These are phyloP conservation scores for Coniella lustricola DNA, from an alignment of 2,329 filamentous ascomycete species.

Conservation along the genomic window DNA sequence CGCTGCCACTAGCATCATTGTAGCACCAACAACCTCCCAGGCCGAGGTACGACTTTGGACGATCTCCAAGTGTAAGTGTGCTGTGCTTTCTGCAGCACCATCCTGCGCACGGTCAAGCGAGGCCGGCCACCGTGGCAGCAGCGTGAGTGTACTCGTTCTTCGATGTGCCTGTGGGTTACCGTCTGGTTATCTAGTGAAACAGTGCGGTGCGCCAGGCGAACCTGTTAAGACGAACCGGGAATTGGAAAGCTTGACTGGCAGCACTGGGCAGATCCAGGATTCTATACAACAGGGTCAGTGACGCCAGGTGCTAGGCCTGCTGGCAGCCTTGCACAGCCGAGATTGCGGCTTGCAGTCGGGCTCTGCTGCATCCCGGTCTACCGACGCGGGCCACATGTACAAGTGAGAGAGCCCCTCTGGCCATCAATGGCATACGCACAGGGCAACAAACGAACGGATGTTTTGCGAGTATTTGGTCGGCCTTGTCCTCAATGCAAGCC, in stretches of 20 bases:
- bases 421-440: too few relatives aligned
- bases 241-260: neutral
- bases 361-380: slow-evolving; percentile 1
- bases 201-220: neutral
- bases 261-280: too few relatives aligned
- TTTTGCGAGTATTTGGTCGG: neutral
- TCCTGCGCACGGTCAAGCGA: too few relatives aligned
- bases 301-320: neutral
- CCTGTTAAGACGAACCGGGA: too few relatives aligned
- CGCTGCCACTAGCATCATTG: too few relatives aligned
- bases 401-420: neutral
- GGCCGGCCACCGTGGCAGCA: too few relatives aligned
- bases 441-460: too few relatives aligned
- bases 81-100: too few relatives aligned
- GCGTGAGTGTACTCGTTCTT: neutral
- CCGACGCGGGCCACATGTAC: neutral
- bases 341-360: slow-evolving; percentile 3
- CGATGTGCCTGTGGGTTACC: neutral
- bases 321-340: slow-evolving; percentile 4
- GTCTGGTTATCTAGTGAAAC: neutral
- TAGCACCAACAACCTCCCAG: too few relatives aligned
- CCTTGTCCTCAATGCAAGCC: neutral
- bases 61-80: too few relatives aligned
- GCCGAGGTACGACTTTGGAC: too few relatives aligned
- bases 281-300: neutral